These are phyloP conservation scores for Aquilaria malaccensis DNA, from an alignment of 345 rosid genomes.

Conservation along the genomic window DNA sequence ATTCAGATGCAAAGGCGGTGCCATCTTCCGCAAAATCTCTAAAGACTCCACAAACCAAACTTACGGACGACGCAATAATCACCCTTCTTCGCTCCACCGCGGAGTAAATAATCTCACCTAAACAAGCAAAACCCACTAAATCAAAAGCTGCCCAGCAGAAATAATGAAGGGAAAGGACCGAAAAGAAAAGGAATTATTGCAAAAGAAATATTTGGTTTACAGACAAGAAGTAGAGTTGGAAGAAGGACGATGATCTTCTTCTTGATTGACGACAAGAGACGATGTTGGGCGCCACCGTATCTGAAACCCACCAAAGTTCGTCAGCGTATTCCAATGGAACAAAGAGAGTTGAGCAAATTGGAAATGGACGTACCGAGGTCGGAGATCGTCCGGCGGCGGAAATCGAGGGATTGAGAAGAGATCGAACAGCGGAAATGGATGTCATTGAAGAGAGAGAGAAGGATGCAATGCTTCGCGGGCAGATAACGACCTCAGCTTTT, in stretches of 20 bases:
- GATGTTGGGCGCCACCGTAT: conserved; percentile 22
- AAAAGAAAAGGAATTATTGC: no score
- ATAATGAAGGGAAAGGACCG: no score
- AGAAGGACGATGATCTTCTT: background rate
- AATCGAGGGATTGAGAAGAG: conserved; percentile 16
- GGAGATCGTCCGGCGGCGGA: conserved; percentile 20
- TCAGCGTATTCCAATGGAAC: background rate
- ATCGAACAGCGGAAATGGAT: conserved; percentile 37
- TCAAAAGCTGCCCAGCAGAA: background rate
- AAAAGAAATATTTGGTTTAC: no score
- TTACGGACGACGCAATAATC: conserved; percentile 27
- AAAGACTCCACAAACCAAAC: conserved; percentile 35
- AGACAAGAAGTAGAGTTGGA: background rate
- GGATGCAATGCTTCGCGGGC: conserved; percentile 24
- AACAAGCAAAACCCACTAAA: background rate
- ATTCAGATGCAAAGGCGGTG: conserved; percentile 54
- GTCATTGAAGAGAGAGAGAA: conserved; percentile 34
- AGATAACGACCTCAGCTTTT: conserved; percentile 40
- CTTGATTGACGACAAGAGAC: conserved; percentile 18
- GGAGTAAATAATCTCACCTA: conserved; percentile 23
- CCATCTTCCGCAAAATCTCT: conserved; percentile 17
- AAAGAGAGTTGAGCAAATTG: background rate
- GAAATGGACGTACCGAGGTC: conserved; percentile 10
- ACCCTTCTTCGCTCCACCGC: conserved; percentile 45
- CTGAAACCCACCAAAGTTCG: conserved; percentile 19